Percentiles rank a stretch among this genome's conserved stretches.
These are phyloP conservation scores for Fulvia fulva DNA, from an alignment of 2,329 filamentous ascomycete species.

Conservation along the genomic window DNA sequence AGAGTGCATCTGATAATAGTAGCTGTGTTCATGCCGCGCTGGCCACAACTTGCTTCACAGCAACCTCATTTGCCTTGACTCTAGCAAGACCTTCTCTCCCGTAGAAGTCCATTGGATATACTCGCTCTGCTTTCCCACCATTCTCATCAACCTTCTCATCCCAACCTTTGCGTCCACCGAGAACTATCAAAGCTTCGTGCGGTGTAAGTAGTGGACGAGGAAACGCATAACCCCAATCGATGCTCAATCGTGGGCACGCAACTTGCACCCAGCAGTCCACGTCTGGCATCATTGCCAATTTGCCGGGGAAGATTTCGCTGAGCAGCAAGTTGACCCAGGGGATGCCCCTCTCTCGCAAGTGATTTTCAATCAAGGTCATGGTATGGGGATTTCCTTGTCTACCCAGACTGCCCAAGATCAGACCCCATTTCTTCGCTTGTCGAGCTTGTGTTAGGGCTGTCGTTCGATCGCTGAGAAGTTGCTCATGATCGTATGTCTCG, in stretches of 20 bases:
- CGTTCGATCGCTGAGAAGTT: conserved; percentile 78
- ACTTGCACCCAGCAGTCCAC: conserved; percentile 99
- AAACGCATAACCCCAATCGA: conserved; percentile 99
- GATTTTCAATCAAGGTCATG: conserved; percentile 76
- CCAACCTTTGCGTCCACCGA: conserved; percentile 70
- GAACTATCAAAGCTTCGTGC: conserved; percentile 89
- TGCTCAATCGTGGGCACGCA: conserved; percentile 91
- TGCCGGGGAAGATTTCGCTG: conserved; percentile 94
- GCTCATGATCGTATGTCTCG: conserved; percentile 86
- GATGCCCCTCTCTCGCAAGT: conserved; percentile 66
- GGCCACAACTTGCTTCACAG: conserved; percentile 7
- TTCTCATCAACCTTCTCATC: conserved; percentile 39
- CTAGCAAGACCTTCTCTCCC: conserved; percentile 84
- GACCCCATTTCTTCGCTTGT: conserved; percentile 80
- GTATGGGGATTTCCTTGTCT: conserved; percentile 95
- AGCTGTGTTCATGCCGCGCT: conserved; percentile 1
- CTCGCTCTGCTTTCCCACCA: conserved; percentile 17
- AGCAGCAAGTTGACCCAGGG: conserved; percentile 81
- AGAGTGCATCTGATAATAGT: neutral
- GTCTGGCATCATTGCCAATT: conserved; percentile 85
- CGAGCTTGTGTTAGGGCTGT: conserved; percentile 73
- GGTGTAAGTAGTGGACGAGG: conserved; percentile 82
- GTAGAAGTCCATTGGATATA: conserved; percentile 98
- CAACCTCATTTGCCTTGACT: conserved; percentile 51
- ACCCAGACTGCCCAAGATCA: conserved; percentile 88